Evolutionary conservation across 805 yeast species (phyloP).

Genomic region (Saccharomycopsis malanga): DNA sequence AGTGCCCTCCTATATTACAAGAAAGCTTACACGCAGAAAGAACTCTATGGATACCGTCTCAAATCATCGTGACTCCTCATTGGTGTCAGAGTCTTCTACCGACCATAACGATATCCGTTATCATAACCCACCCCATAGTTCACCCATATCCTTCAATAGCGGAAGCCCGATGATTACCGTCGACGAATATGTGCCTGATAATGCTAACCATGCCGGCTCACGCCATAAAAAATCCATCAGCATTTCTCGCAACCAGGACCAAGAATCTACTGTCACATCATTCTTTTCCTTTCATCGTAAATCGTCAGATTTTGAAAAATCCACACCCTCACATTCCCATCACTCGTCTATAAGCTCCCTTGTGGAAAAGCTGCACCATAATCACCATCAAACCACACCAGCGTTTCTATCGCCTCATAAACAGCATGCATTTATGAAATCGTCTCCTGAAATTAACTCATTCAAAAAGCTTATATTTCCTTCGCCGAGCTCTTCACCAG

Average conservation of each 20-base stretch:
- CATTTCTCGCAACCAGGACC: background rate
- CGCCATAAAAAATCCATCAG: background rate
- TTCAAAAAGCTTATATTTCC: no score
- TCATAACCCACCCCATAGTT: background rate
- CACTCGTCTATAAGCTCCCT: constrained; percentile 5
- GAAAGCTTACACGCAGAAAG: background rate
- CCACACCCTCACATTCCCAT: constrained; percentile 5
- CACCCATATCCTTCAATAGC: background rate
- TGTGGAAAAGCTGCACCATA: background rate
- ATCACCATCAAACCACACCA: no score
- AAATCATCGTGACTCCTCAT: background rate
- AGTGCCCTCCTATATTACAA: background rate
- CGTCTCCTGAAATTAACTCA: no score
- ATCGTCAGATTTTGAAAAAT: constrained; percentile 6
- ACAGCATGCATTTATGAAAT: no score
- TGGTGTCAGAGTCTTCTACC: no score
- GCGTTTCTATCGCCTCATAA: no score
- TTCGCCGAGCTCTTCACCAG: no score
- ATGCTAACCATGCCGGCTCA: background rate
- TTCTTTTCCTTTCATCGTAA: constrained; percentile 7
- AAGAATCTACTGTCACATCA: background rate
- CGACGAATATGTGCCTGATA: constrained; percentile 5
- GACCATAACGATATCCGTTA: no score
- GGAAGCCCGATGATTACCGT: background rate
- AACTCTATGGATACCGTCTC: background rate